These are phyloP conservation scores for Apophysomyces trapeziformis DNA, from an alignment of 371 early-diverging fungal genomes.

Conservation along the genomic window DNA sequence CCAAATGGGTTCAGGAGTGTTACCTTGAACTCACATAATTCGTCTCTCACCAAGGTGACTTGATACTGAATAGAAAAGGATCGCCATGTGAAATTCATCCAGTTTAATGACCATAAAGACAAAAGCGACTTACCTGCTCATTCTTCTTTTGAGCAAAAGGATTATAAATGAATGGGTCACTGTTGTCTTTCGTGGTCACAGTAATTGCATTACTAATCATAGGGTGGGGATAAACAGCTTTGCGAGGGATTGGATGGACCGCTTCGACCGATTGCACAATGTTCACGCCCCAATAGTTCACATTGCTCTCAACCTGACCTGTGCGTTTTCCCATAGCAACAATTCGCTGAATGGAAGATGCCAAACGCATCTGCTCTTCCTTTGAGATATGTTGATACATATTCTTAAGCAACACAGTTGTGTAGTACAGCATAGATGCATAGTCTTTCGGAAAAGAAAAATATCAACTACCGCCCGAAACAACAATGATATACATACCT, in stretches of 20 bases:
- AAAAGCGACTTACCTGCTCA: slow-evolving; percentile 31
- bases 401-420: slow-evolving; percentile 67
- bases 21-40: slow-evolving; percentile 72
- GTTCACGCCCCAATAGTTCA: slow-evolving; percentile 58
- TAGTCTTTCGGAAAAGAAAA: slow-evolving; percentile 48
- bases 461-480: background rate
- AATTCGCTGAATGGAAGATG: slow-evolving; percentile 62
- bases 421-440: slow-evolving; percentile 63
- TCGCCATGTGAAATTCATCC: no score
- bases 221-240: slow-evolving; percentile 33
- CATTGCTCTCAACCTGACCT: slow-evolving; percentile 33
- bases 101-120: no score
- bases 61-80: slow-evolving; percentile 26
- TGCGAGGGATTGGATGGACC: slow-evolving; percentile 43
- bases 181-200: slow-evolving; percentile 29
- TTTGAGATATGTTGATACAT: slow-evolving; percentile 64
- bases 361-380: slow-evolving; percentile 72
- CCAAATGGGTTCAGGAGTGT: slow-evolving; percentile 78
- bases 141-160: slow-evolving; percentile 67
- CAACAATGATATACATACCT: slow-evolving; percentile 40
- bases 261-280: slow-evolving; percentile 48
- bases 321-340: slow-evolving; percentile 49
- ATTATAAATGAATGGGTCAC: slow-evolving; percentile 79
- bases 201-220: slow-evolving; percentile 3
- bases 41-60: slow-evolving; percentile 63